Evolutionary conservation across 177 flowering plant species (phyloP), one percentile per base, ranked within the genome.

Genomic region (Tripterygium wilfordii): DNA sequence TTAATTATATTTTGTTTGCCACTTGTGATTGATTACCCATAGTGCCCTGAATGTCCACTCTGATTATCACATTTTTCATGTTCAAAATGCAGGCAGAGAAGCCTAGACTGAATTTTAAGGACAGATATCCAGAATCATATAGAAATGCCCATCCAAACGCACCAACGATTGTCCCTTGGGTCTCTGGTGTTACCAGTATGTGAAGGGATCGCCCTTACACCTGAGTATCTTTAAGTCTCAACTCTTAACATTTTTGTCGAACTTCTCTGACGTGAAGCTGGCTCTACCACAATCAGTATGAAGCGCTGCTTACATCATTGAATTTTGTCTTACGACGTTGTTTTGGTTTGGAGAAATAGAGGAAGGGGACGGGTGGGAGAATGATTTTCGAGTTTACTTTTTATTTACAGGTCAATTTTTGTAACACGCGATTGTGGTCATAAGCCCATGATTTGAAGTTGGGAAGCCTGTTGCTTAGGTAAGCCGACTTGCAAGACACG

Each of bases 151-250:
- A 88, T 48, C 89, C 96, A 15, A 62, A 67, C 12, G 95, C 95
- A 1, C 98, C 98, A 1, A 23, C 72, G 21, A 19, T 75, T 27
- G 96, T 91, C 46, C 95, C 96, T 2, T 91, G 98, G 98, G 68
- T 78, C n/a, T 70, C 96, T 42, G 98, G 98, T 57, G 79, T 88
- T 31, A 51, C 70, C 16, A 54, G 75, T 20, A 31, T 54, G 48
- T 78, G 76, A 83, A 17, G 37, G 52, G 40, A 25, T 35, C 55
- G 40, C 33, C 28, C 31, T 0, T 21, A 3, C 8, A n/a, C n/a
- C n/a, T n/a, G n/a, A n/a, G n/a, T n/a, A n/a, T n/a, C n/a, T n/a
- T n/a, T n/a, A n/a, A n/a, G n/a, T n/a, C n/a, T n/a, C n/a, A n/a
- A n/a, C n/a, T n/a, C n/a, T n/a, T n/a, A n/a, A n/a, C n/a, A n/a